A percentile compares a stretch with the other conserved stretches of the same genome.
Evolutionary conservation across 352 stramenopile species (phyloP).

Genomic region (Globisporangium spinosum): DNA sequence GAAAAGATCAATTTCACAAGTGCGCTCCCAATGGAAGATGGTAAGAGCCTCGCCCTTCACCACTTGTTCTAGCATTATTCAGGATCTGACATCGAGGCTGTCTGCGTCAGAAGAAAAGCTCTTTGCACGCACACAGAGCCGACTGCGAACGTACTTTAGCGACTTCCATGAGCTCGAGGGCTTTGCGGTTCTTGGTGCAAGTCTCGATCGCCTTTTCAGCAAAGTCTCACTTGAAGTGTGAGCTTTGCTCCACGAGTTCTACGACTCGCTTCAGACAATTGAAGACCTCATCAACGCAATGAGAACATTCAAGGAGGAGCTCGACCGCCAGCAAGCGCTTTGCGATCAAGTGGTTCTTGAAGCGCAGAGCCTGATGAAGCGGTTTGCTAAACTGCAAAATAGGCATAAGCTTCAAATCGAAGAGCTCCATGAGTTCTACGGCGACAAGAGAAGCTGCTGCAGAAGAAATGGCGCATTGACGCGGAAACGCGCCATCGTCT

Average conservation of each 20-base stretch:
- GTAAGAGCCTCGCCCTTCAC: not conserved
- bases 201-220: slow-evolving; percentile 1
- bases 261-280: not conserved
- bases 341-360: not conserved
- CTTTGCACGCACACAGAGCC: not conserved
- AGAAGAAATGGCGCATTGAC: slow-evolving; percentile 31
- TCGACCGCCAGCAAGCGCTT: not conserved
- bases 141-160: not conserved
- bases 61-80: slow-evolving; percentile 1
- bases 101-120: not conserved
- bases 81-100: slow-evolving; percentile 1
- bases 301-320: not conserved
- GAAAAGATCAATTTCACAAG: not conserved
- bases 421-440: slow-evolving; percentile 31
- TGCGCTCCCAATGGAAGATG: not conserved
- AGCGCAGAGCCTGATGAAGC: not conserved
- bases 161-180: slow-evolving; percentile 4
- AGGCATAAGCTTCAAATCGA: slow-evolving; percentile 23
- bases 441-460: slow-evolving; percentile 26
- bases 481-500: slow-evolving; percentile 24
- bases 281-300: not conserved
- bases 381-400: slow-evolving; percentile 16
- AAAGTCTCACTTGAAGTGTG: slow-evolving; percentile 4
- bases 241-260: not conserved
- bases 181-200: slow-evolving; percentile 1